Conservation (phyloP, 768 basidiomycete genomes). For the Mycena belliarum region DNA sequence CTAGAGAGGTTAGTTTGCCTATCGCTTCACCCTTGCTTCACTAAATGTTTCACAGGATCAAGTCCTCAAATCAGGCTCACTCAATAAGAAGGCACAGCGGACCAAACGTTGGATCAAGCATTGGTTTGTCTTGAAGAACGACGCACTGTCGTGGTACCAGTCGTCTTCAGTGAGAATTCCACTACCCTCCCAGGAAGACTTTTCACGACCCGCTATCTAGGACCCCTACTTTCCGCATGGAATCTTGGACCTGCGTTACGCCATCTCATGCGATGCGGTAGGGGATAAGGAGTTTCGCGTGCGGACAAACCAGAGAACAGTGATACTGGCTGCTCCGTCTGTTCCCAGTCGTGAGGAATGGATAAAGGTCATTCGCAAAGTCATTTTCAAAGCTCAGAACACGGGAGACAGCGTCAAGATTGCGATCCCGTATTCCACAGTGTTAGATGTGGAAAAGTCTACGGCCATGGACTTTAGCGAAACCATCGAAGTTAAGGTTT, state of each 20-base stretch:
- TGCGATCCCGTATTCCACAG: constrained; percentile 88
- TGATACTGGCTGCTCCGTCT: constrained; percentile 76
- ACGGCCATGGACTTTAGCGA: constrained; percentile 94
- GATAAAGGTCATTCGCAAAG: constrained; percentile 92
- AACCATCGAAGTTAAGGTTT: constrained; percentile 91
- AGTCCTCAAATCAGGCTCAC: constrained; percentile 87
- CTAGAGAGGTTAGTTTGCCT: constrained; percentile 64
- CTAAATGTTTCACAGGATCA: constrained; percentile 61
- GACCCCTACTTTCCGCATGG: constrained; percentile 98
- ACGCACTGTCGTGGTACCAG: constrained; percentile 95
- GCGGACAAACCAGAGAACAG: constrained; percentile 76
- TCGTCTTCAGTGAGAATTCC: constrained; percentile 70
- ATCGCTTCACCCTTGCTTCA: not conserved
- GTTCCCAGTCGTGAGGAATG: constrained; percentile 87
- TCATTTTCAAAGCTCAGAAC: constrained; percentile 95
- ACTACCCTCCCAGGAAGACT: constrained; percentile 21
- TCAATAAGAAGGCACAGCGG: constrained; percentile 84
- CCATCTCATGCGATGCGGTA: constrained; percentile 80
- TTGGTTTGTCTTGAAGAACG: constrained; percentile 97
- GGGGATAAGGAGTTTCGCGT: constrained; percentile 81
- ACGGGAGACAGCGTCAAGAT: constrained; percentile 98
- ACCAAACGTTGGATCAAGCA: constrained; percentile 93
- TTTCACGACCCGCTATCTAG: constrained; percentile 37
- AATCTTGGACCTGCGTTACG: constrained; percentile 93
- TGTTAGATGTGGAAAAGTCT: constrained; percentile 87